phyloP scores from a whole-genome alignment of 257 asterid species.

The Jacaranda mimosifolia region DNA sequence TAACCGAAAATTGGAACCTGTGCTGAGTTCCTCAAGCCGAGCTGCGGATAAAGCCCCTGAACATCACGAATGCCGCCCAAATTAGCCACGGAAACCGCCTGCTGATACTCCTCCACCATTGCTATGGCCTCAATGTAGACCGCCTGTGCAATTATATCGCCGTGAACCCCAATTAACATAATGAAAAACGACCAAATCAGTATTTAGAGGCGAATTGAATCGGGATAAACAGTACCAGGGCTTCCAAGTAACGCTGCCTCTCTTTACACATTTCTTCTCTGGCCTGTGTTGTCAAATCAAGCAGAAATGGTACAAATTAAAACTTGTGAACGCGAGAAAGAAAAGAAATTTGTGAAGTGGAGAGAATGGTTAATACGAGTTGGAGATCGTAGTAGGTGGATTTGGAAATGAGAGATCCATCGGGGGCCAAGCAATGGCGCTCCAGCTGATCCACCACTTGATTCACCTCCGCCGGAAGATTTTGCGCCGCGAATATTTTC shows the following conservation, averaged over 20 bases:
- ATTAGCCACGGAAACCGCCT: conserved; percentile 75
- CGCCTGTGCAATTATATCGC: conserved; percentile 55
- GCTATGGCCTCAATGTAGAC: conserved; percentile 86
- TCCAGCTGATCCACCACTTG: conserved; percentile 91
- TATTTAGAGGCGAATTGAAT: background rate
- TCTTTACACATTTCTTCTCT: conserved; percentile 96
- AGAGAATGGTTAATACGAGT: conserved; percentile 50
- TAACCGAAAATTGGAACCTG: conserved; percentile 60
- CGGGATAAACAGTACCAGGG: conserved; percentile 57
- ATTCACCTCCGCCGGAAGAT: conserved; percentile 76
- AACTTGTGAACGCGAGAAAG: background rate
- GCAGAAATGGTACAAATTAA: conserved; percentile 2
- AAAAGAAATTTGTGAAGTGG: conserved; percentile 1
- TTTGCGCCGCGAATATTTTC: conserved; percentile 63
- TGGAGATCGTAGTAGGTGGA: conserved; percentile 87
- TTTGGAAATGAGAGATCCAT: conserved; percentile 93
- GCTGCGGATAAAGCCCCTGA: conserved; percentile 74
- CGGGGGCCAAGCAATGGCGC: conserved; percentile 95
- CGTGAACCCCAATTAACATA: conserved; percentile 18
- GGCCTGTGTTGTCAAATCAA: conserved; percentile 66
- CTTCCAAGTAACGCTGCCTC: conserved; percentile 93
- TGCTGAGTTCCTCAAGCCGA: conserved; percentile 78
- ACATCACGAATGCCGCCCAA: conserved; percentile 81
- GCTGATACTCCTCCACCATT: conserved; percentile 97
- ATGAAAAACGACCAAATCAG: conserved; percentile 22